Evolutionary conservation across 1,284 basidiomycete genomes (phyloP).

Genomic region (Ceratobasidium papillatum): DNA sequence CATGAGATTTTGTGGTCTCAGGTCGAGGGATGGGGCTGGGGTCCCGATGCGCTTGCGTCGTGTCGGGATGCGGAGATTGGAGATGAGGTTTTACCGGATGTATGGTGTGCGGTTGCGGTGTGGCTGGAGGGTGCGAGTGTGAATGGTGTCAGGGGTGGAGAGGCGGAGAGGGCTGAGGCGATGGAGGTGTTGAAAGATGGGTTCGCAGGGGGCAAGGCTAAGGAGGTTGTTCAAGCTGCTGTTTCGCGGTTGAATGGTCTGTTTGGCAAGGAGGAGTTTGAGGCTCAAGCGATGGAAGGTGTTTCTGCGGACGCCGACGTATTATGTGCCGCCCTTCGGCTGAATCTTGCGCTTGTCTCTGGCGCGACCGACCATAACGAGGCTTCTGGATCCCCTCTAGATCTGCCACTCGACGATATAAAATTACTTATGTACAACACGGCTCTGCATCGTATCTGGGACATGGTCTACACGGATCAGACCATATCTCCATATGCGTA

Average conservation of each 20-base stretch:
- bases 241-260: slow-evolving; percentile 4
- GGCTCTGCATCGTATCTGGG: slow-evolving; percentile 22
- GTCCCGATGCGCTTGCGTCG: slow-evolving; percentile 60
- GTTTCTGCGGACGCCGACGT: slow-evolving; percentile 47
- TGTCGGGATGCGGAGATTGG: slow-evolving; percentile 46
- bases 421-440: slow-evolving; percentile 45
- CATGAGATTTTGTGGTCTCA: slow-evolving; percentile 94
- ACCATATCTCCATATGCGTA: slow-evolving; percentile 14
- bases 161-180: slow-evolving; percentile 60
- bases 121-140: slow-evolving; percentile 79
- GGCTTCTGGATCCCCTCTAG: slow-evolving; percentile 43
- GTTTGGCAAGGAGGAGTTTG: background rate
- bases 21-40: slow-evolving; percentile 79
- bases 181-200: slow-evolving; percentile 27
- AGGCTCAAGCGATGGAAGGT: slow-evolving; percentile 15
- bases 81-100: slow-evolving; percentile 55
- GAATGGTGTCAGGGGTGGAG: slow-evolving; percentile 73
- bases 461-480: background rate
- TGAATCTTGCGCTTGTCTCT: slow-evolving; percentile 59
- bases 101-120: slow-evolving; percentile 67
- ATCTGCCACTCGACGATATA: slow-evolving; percentile 49
- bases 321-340: slow-evolving; percentile 62
- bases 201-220: background rate
- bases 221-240: background rate
- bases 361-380: background rate